Evolutionary conservation across 441 rosid species (phyloP), one percentile per base, ranked within the genome.

Genomic region (Croton laevigatus): DNA sequence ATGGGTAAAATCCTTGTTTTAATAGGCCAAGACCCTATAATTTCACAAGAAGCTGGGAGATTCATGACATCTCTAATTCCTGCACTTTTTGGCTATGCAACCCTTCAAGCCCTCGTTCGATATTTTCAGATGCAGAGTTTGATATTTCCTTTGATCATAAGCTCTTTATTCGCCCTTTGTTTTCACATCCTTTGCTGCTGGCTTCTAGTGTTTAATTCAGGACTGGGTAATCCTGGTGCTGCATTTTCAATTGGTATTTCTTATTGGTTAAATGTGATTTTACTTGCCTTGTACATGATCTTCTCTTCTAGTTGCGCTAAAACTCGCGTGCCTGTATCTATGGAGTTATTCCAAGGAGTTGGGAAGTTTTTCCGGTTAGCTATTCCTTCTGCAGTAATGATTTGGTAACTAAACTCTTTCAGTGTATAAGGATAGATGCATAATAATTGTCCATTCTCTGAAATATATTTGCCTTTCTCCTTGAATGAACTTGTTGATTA

Each of bases 321-420:
- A 76, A 87, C 88, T 45, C 85, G 90, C 6, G 82, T 71, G n/a
- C 60, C 82, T 0, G 27, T 85, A 51, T 72, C 91, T 0, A 71
- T 71, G 75, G 89, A 83, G 57, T 60, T 84, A 8, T 83, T 87
- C 67, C 59, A 32, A 22, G 96, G 89, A 75, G 78, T 85, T 67
- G 38, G 65, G 66, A 86, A 86, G 81, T 91, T 91, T 62, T 86
- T 88, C 57, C 81, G 83, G 34, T 80, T 91, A 9, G 97, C 91
- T 17, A 58, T 93, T 58, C 91, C 97, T 44, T 93, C 97, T 70
- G 87, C 96, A 7, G 76, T 78, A 14, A 91, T 93, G 98, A 70
- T 87, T 62, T 93, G 98, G 98, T 89, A 88, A 59, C 38, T 54
- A 45, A 8, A 3, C 20, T 46, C 8, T 6, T 20, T 3, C 19